Evolutionary conservation across 1,284 basidiomycete species (phyloP).

Genomic region (Butyriboletus appendiculatus): DNA sequence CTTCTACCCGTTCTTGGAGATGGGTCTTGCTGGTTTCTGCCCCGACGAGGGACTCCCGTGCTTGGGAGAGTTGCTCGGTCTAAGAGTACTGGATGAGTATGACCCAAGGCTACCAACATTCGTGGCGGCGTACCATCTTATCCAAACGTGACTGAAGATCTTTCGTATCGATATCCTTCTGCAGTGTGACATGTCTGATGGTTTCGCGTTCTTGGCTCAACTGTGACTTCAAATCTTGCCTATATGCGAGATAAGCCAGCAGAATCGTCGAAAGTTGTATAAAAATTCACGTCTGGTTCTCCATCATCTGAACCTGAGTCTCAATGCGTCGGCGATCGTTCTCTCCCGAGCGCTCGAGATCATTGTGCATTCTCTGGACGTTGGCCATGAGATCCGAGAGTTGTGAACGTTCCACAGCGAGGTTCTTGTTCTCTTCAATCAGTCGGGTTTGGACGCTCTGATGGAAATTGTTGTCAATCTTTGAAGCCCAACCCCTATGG

Average conservation of each 20-base stretch:
- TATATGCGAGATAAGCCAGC: slow-evolving; percentile 29
- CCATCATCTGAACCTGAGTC: slow-evolving; percentile 75
- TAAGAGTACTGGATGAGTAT: slow-evolving; percentile 32
- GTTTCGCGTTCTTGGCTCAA: slow-evolving; percentile 80
- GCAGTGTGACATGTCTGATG: slow-evolving; percentile 69
- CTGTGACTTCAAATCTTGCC: slow-evolving; percentile 74
- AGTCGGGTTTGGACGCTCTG: slow-evolving; percentile 78
- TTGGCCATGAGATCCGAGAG: slow-evolving; percentile 86
- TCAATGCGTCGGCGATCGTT: slow-evolving; percentile 83
- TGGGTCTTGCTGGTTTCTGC: slow-evolving; percentile 84
- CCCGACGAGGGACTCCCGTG: slow-evolving; percentile 71
- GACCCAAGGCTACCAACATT: neutral
- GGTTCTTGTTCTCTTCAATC: slow-evolving; percentile 80
- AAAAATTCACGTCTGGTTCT: slow-evolving; percentile 68
- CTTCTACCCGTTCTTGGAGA: slow-evolving; percentile 75
- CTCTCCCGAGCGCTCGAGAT: slow-evolving; percentile 79
- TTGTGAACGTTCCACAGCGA: slow-evolving; percentile 80
- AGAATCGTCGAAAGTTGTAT: neutral
- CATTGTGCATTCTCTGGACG: slow-evolving; percentile 87
- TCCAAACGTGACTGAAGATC: slow-evolving; percentile 78
- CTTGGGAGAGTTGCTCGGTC: slow-evolving; percentile 66
- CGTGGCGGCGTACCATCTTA: slow-evolving; percentile 57
- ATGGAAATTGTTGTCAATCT: slow-evolving; percentile 5
- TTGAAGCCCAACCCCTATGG: too few species aligned
- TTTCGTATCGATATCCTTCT: slow-evolving; percentile 80